phyloP scores from a whole-genome alignment of 768 basidiomycete genomes.

The Tylopilus plumbeoviolaceoides region DNA sequence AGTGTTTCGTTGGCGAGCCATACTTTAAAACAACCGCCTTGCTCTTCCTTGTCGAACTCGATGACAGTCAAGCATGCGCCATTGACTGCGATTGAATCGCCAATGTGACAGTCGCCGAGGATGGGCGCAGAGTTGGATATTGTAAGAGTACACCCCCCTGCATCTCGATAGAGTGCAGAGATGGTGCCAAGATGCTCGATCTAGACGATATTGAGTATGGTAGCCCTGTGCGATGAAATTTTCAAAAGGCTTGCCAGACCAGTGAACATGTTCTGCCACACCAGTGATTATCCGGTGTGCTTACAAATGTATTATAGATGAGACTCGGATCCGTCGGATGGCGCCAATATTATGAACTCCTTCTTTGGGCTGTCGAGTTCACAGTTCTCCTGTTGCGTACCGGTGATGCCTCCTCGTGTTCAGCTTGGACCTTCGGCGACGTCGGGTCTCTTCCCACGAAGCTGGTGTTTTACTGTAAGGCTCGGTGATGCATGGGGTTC shows the following conservation, averaged over 20 bases:
- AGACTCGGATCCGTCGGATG: too few relatives aligned
- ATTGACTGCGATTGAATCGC: conserved; percentile 92
- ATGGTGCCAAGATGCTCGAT: conserved; percentile 89
- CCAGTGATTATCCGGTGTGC: too few relatives aligned
- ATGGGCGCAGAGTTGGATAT: conserved; percentile 70
- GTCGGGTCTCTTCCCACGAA: too few relatives aligned
- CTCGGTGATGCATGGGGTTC: too few relatives aligned
- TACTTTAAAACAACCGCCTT: conserved; percentile 85
- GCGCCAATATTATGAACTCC: too few relatives aligned
- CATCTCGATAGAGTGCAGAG: conserved; percentile 55
- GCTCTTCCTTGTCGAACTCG: conserved; percentile 58
- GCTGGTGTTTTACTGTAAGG: too few relatives aligned
- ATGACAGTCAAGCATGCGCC: conserved; percentile 91
- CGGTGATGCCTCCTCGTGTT: too few relatives aligned
- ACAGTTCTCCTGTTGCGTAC: too few relatives aligned
- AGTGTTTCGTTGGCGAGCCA: conserved; percentile 97
- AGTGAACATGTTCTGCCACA: conserved; percentile 68
- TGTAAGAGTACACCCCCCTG: conserved; percentile 77
- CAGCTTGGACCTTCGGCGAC: too few relatives aligned
- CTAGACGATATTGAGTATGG: conserved; percentile 37
- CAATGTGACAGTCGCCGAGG: conserved; percentile 84
- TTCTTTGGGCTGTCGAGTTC: too few relatives aligned
- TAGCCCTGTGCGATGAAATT: background rate
- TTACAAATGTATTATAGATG: too few relatives aligned
- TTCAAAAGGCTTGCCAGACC: conserved; percentile 54